Conservation (phyloP, 1,284 basidiomycete genomes). For the Ustilago bromivora region DNA sequence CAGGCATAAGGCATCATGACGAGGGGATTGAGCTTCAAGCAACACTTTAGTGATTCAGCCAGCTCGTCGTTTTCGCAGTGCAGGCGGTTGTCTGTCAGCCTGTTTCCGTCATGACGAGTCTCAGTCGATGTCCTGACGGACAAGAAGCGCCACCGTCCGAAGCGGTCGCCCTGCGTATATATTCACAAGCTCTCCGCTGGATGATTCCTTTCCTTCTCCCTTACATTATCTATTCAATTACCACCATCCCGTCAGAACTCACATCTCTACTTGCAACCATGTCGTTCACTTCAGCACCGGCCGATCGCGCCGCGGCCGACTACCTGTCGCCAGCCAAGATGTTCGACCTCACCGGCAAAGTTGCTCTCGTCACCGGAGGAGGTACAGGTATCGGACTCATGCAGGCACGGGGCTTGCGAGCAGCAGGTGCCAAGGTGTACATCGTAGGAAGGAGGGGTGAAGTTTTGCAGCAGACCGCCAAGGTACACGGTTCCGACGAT, state of each 20-base stretch:
- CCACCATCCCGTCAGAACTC: neutral
- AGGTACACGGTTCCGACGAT: conserved; percentile 44
- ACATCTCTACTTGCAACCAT: conserved; percentile 4
- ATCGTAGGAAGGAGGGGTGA: conserved; percentile 69
- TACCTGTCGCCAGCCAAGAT: conserved; percentile 24
- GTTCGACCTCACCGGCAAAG: conserved; percentile 66
- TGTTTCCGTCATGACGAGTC: neutral
- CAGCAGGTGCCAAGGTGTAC: conserved; percentile 83
- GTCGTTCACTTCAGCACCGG: conserved; percentile 37
- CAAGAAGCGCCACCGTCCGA: neutral
- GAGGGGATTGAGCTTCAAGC: neutral
- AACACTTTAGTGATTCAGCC: neutral
- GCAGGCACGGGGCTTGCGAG: conserved; percentile 80
- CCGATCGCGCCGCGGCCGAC: conserved; percentile 29
- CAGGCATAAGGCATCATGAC: conserved; percentile 8
- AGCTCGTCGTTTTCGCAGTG: too few relatives aligned
- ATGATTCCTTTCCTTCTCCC: neutral
- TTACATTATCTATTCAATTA: neutral
- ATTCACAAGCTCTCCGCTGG: neutral
- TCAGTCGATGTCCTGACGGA: neutral
- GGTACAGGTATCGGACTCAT: conserved; percentile 81
- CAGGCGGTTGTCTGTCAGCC: neutral
- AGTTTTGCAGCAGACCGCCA: conserved; percentile 50
- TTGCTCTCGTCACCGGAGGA: conserved; percentile 82
- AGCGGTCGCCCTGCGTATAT: neutral